Evolutionary conservation across 441 rosid genomes (phyloP).

Genomic region (Gossypium gossypioides): DNA sequence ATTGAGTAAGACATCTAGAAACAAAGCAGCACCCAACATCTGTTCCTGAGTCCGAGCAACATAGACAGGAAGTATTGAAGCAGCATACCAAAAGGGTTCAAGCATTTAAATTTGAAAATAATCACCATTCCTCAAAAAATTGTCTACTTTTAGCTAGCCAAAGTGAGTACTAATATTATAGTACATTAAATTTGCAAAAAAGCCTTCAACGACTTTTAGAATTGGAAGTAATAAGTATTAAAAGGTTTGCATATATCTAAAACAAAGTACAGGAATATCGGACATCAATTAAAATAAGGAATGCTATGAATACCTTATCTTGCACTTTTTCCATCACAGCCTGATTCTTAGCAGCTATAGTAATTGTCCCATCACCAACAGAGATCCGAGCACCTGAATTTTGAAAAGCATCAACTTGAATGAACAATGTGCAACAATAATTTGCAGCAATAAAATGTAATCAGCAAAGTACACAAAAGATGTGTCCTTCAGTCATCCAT

Average conservation of each 20-base stretch:
- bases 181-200: background rate
- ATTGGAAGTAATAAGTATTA: background rate
- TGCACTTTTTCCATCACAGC: slow-evolving; percentile 63
- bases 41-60: background rate
- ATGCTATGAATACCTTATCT: slow-evolving; percentile 57
- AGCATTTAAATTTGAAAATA: slow-evolving; percentile 3
- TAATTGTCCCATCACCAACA: slow-evolving; percentile 66
- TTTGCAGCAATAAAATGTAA: background rate
- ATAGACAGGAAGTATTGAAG: background rate
- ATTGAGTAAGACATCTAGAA: background rate
- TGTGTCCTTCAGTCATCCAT: background rate
- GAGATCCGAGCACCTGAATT: slow-evolving; percentile 70
- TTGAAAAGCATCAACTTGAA: slow-evolving; percentile 5
- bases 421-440: background rate
- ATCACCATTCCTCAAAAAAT: background rate
- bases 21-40: background rate
- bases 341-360: slow-evolving; percentile 74
- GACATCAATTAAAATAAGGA: background rate
- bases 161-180: background rate
- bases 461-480: background rate
- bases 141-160: background rate
- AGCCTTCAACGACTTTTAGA: background rate
- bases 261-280: background rate
- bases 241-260: background rate
- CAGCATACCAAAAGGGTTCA: background rate